Evolutionary conservation across 176 grass and related monocot species (phyloP).

Genomic region (Leersia perrieri): DNA sequence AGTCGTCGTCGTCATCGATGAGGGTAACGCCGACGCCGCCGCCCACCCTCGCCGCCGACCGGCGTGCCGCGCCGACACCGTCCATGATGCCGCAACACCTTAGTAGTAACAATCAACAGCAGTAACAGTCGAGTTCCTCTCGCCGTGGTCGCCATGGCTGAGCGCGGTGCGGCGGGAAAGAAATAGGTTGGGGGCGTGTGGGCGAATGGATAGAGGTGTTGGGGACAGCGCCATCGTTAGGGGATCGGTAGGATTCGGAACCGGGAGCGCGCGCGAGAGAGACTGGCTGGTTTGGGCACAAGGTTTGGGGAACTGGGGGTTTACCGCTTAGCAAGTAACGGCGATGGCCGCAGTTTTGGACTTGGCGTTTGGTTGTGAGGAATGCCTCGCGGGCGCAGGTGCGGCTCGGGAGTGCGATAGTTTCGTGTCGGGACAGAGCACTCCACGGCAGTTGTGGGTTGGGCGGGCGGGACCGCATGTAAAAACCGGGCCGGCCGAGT

Average conservation of each 20-base stretch:
- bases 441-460: too few relatives aligned
- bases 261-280: too few relatives aligned
- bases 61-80: not conserved
- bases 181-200: not conserved
- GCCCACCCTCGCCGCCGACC: not conserved
- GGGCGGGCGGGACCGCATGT: too few relatives aligned
- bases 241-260: not conserved
- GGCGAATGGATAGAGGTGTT: not conserved
- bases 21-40: too few relatives aligned
- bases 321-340: not conserved
- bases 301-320: not conserved
- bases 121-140: not conserved
- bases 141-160: not conserved
- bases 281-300: not conserved
- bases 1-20: too few relatives aligned
- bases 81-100: conserved; percentile 6
- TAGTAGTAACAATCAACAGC: not conserved
- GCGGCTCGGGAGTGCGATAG: too few relatives aligned
- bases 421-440: too few relatives aligned
- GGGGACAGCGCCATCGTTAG: not conserved
- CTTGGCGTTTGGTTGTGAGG: too few relatives aligned
- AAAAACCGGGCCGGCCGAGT: too few relatives aligned
- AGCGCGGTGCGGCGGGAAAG: not conserved
- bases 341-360: not conserved
- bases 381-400: too few relatives aligned